Base-by-base conservation (phyloP, 2,329 filamentous ascomycete genomes). In the Phialocephala sp. region DNA sequence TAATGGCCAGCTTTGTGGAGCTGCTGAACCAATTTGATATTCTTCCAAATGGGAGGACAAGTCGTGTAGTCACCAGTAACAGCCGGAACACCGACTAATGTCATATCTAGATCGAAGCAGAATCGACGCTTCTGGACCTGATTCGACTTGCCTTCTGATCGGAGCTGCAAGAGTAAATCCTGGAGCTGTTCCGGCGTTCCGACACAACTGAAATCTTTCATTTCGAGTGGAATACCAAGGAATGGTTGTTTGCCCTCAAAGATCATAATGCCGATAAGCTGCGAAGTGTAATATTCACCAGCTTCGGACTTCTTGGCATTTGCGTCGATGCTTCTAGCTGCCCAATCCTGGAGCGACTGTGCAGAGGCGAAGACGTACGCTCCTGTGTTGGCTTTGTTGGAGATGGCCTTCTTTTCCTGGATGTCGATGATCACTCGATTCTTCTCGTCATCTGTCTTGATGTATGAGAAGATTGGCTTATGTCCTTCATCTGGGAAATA, bases 71-170 rank as follows among this genome's bases (percentile, higher is more conserved):
- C 62, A 1, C 62, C 62, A 3, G 47, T 11, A 36, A 64, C 47
- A 27, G 56, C 45, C 12, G 62, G 62, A 74, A 71, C 72, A 59
- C 75, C 75, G 36, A 76, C 73, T 1, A 77, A 67, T 1, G 75
- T 77, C 62, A 71, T 70, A 65, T 77, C 75, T 15, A 76, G 68
- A 64, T 77, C 73, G 64, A 76, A 76, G 62, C 74, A 76, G 67
- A 76, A 76, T n/a, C 74, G 70, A 12, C 74, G 65, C 62, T 73
- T 74, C 66, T 68, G 66, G 22, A 68, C 59, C 39, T 72, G 68
- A 41, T 71, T 71, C 24, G 59, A 62, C 24, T 66, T 62, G 50
- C 70, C 67, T 45, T 68, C 71, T 4, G 64, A 62, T 68, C 74
- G 74, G 47, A 74, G 62, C 18, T 68, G 67, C 45, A 67, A 64